Percentiles rank a stretch among this genome's conserved stretches.
Conservation (phyloP, 805 yeast genomes). For the Blastobotrys attinorum region DNA sequence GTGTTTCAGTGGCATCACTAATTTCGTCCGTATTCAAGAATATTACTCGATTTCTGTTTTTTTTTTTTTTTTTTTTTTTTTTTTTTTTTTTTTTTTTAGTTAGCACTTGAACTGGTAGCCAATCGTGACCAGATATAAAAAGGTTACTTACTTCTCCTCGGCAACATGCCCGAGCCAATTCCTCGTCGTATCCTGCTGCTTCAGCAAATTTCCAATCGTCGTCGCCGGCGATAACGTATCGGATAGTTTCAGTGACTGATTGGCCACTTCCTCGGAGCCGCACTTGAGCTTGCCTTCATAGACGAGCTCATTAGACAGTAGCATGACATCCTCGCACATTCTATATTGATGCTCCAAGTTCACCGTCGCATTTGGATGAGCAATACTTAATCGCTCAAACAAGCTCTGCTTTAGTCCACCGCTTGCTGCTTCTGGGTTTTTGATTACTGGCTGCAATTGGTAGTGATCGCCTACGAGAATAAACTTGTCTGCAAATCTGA, state of each 20-base stretch:
- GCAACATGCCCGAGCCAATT: slow-evolving; percentile 55
- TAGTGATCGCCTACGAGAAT: slow-evolving; percentile 94
- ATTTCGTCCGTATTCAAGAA: slow-evolving; percentile 74
- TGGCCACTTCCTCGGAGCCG: slow-evolving; percentile 59
- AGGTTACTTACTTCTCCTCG: slow-evolving; percentile 36
- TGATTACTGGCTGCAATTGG: slow-evolving; percentile 86
- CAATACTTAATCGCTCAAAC: slow-evolving; percentile 65
- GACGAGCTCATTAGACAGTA: slow-evolving; percentile 67
- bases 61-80: background rate
- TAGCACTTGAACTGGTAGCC: too few species aligned
- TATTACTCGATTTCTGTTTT: slow-evolving; percentile 41
- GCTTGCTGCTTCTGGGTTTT: slow-evolving; percentile 52
- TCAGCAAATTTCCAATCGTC: background rate
- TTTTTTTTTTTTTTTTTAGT: too few species aligned
- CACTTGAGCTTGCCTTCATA: slow-evolving; percentile 72
- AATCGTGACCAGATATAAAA: too few species aligned
- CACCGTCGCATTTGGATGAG: slow-evolving; percentile 65
- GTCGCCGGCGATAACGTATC: background rate
- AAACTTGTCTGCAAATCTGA: slow-evolving; percentile 68
- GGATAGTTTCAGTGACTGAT: slow-evolving; percentile 29
- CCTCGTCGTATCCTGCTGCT: background rate
- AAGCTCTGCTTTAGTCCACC: slow-evolving; percentile 68
- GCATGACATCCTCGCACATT: slow-evolving; percentile 87
- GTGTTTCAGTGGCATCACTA: slow-evolving; percentile 44
- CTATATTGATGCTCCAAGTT: slow-evolving; percentile 80